Evolutionary conservation across 2,329 filamentous ascomycete species (phyloP), one percentile per base, ranked within the genome.

Genomic region (Westerdykella ornata): DNA sequence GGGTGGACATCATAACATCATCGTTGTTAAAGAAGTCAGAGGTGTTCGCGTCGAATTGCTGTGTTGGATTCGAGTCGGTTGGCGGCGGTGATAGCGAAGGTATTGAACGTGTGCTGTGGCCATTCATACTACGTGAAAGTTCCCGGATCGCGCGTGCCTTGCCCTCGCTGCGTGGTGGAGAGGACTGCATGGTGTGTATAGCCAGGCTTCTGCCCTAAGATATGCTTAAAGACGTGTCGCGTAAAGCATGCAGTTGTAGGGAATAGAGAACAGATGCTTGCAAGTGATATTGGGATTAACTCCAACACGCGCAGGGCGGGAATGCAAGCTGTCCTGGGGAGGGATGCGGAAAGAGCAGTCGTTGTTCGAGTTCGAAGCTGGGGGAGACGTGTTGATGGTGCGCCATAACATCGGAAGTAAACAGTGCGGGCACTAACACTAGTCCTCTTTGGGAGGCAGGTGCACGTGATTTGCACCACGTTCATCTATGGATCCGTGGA

Each of bases 1-100:
- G 60, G 45, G 66, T 69, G 29, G 66, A 69, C 51, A 60, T 57
- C 36, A 65, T 45, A 26, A 62, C 48, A 38, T 68, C 62, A 16
- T 62, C 57, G 45, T 66, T 56, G 44, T 61, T 54, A 48, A 55
- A 58, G 46, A 63, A 63, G 38, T 53, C 48, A 34, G 30, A 37
- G 17, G 49, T 53, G 42, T 50, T 49, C 36, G 62, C 57, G 26
- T 56, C 53, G 19, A 62, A 59, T 38, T 51, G 52, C 33, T 58
- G 56, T 13, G 60, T 63, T 13, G 63, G 62, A 42, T 65, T 63
- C 3, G 62, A 65, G 48, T 66, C 62, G 52, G 56, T 63, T 6
- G 53, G 54, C 16, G 54, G 50, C 28, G 54, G 54, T 43, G 55
- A 59, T 2, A 52, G 54, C 15, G 60, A 59, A 18, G 56, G 54